These are phyloP conservation scores for Boletus tylopilopsis DNA, from an alignment of 768 basidiomycete species.

Conservation along the genomic window DNA sequence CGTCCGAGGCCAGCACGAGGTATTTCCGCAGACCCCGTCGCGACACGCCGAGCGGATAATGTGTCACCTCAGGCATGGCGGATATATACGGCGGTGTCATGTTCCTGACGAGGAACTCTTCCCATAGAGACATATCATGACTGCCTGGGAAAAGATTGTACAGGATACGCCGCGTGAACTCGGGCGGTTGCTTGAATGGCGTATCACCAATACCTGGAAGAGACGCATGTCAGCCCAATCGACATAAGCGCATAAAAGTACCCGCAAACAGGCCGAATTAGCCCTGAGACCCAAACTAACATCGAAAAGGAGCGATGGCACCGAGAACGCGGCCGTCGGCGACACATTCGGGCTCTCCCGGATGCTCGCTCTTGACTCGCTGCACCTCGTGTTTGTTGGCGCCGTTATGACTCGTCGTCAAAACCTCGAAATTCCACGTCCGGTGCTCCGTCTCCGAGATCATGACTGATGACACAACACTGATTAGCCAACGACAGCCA, in stretches of 20 bases:
- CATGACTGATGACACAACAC: conserved; percentile 39
- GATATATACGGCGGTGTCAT: conserved; percentile 64
- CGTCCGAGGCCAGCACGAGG: conserved; percentile 64
- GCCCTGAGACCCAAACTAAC: conserved; percentile 40
- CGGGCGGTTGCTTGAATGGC: conserved; percentile 71
- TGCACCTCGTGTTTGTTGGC: conserved; percentile 62
- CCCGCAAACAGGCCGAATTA: conserved; percentile 4
- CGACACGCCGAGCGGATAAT: conserved; percentile 43
- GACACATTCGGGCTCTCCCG: conserved; percentile 66
- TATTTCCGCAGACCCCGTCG: conserved; percentile 38
- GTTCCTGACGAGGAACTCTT: conserved; percentile 62
- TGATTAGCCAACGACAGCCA: not conserved
- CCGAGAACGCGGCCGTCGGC: conserved; percentile 67
- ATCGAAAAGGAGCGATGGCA: conserved; percentile 73
- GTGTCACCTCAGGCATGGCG: conserved; percentile 58
- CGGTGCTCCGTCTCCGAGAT: conserved; percentile 45
- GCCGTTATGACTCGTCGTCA: conserved; percentile 71
- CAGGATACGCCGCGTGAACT: conserved; percentile 60
- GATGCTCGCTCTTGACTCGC: conserved; percentile 61
- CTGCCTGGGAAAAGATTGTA: conserved; percentile 65
- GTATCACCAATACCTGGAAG: conserved; percentile 60
- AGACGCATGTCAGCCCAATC: conserved; percentile 4
- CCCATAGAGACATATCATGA: conserved; percentile 59
- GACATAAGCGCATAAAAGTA: conserved; percentile 6
- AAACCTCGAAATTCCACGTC: conserved; percentile 55